Conservation (phyloP, 371 early-diverging fungal species). For the Rhizomucor miehei region DNA sequence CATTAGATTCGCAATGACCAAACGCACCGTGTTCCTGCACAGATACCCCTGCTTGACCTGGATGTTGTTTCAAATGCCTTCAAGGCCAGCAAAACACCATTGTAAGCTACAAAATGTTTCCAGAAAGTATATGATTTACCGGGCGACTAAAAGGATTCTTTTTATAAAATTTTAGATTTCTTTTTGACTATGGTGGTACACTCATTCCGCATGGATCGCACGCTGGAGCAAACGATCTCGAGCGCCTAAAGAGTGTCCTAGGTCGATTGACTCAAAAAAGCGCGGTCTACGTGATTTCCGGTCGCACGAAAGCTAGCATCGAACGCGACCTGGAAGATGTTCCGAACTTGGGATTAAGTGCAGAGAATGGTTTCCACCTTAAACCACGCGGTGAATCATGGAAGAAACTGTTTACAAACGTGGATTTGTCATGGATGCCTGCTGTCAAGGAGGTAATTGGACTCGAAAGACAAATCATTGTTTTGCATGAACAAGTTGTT, state of each 20-base stretch:
- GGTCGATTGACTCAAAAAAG: slow-evolving; percentile 58
- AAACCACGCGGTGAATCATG: slow-evolving; percentile 69
- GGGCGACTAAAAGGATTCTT: too few species aligned
- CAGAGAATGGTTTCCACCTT: slow-evolving; percentile 69
- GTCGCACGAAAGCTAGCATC: slow-evolving; percentile 74
- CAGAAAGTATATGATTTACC: too few species aligned
- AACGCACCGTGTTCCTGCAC: slow-evolving; percentile 51
- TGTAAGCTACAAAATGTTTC: slow-evolving; percentile 47
- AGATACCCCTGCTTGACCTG: slow-evolving; percentile 58
- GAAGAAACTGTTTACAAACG: slow-evolving; percentile 73
- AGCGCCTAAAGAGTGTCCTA: slow-evolving; percentile 47
- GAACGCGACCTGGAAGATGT: slow-evolving; percentile 83
- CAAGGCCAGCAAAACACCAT: slow-evolving; percentile 47
- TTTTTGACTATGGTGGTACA: slow-evolving; percentile 91
- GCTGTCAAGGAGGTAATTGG: slow-evolving; percentile 73
- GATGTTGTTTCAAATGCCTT: slow-evolving; percentile 42
- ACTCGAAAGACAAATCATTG: slow-evolving; percentile 37
- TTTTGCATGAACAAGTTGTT: too few species aligned
- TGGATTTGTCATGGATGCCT: slow-evolving; percentile 84
- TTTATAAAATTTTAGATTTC: too few species aligned
- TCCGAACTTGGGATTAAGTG: slow-evolving; percentile 72
- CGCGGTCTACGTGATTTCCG: slow-evolving; percentile 86
- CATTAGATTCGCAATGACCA: slow-evolving; percentile 55
- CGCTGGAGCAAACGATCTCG: slow-evolving; percentile 28
- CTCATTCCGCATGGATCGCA: slow-evolving; percentile 66